Evolutionary conservation across 805 yeast species (phyloP).

Genomic region (Komagataella phaffii): DNA sequence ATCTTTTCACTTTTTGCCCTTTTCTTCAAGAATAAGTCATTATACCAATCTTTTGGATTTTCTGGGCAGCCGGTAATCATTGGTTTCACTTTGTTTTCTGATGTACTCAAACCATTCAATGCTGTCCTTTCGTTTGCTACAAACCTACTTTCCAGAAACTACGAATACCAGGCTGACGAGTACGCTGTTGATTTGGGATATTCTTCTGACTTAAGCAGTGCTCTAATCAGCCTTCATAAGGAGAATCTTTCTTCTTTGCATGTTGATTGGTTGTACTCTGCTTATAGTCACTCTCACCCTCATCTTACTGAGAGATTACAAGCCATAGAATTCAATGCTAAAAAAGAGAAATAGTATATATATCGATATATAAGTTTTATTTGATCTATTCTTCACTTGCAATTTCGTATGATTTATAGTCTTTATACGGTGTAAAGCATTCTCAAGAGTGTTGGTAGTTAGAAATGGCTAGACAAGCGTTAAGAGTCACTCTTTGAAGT

Average conservation of each 20-base stretch:
- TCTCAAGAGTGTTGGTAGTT: too few species aligned
- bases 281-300: constrained; percentile 88
- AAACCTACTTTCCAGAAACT: constrained; percentile 67
- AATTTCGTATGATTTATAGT: too few species aligned
- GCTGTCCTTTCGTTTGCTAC: constrained; percentile 49
- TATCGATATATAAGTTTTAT: too few species aligned
- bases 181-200: constrained; percentile 71
- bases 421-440: too few species aligned
- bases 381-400: neutral
- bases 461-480: too few species aligned
- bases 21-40: constrained; percentile 66
- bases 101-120: constrained; percentile 68
- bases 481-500: too few species aligned
- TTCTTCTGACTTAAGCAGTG: constrained; percentile 48
- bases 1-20: constrained; percentile 66
- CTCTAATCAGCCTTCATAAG: constrained; percentile 64
- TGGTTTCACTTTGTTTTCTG: constrained; percentile 73
- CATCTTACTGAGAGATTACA: constrained; percentile 76
- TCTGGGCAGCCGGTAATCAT: constrained; percentile 57
- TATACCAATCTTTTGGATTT: constrained; percentile 75
- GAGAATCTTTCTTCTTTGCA: constrained; percentile 79
- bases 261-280: constrained; percentile 81
- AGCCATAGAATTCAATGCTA: constrained; percentile 38
- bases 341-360: constrained; percentile 1
- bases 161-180: constrained; percentile 89